Conservation (phyloP, 2,329 filamentous ascomycete species). For the Pestalotiopsis sp. region DNA sequence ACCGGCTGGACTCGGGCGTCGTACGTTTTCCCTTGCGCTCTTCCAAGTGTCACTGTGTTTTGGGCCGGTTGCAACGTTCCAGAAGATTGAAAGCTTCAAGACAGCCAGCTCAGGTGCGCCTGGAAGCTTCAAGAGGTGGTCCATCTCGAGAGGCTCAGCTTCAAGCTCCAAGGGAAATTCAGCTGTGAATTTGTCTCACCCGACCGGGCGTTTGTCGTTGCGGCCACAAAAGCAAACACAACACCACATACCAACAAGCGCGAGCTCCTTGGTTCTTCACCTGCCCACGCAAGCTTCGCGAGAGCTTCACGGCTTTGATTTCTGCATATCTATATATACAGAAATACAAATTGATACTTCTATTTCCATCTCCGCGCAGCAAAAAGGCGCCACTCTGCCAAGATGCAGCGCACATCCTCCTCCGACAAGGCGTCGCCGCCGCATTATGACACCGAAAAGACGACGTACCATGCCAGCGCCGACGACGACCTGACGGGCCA, state of each 20-base stretch:
- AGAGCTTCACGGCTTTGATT: neutral
- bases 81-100: neutral
- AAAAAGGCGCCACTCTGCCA: neutral
- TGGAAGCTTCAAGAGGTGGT: neutral
- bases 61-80: neutral
- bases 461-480: constrained; percentile 20
- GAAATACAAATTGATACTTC: neutral
- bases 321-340: neutral
- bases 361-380: neutral
- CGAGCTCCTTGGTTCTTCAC: neutral
- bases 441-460: constrained; percentile 25
- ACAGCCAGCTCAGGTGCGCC: neutral
- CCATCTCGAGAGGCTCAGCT: neutral
- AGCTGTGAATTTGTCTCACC: neutral
- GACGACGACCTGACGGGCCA: constrained; percentile 26
- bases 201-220: too few species aligned
- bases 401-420: constrained; percentile 31
- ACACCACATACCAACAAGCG: neutral
- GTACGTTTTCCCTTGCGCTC: neutral
- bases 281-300: neutral
- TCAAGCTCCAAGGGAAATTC: neutral
- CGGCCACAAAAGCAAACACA: neutral
- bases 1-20: neutral
- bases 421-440: constrained; percentile 20
- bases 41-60: neutral